These are phyloP conservation scores for Schoenoplectus tabernaemontani DNA, from an alignment of 202 grass and related monocot species.

Conservation along the genomic window DNA sequence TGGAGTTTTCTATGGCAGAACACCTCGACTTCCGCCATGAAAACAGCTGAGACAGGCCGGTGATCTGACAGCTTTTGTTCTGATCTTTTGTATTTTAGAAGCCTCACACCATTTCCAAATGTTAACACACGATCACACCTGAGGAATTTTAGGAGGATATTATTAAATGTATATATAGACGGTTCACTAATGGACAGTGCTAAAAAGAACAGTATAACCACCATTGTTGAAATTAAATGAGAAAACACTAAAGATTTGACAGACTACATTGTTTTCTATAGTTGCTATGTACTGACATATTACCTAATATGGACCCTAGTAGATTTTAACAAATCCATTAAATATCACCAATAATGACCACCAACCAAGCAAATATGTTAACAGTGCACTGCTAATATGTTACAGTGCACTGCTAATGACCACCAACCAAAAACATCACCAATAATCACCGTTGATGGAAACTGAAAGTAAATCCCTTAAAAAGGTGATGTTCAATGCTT, in stretches of 20 bases:
- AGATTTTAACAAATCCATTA: background rate
- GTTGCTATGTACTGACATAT: background rate
- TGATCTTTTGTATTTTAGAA: constrained; percentile 42
- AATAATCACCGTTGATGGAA: background rate
- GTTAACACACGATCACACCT: constrained; percentile 73
- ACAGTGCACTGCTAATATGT: background rate
- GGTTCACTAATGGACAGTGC: background rate
- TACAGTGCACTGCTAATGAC: background rate
- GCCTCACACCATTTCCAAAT: constrained; percentile 51
- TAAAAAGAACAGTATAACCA: background rate
- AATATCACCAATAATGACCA: background rate
- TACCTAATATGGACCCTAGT: background rate
- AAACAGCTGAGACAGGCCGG: constrained; percentile 60
- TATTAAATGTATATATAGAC: background rate
- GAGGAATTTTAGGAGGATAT: background rate
- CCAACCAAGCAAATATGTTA: background rate
- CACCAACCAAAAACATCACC: background rate
- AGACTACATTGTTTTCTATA: background rate
- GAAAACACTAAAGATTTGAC: background rate
- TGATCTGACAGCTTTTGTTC: constrained; percentile 77
- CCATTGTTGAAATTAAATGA: background rate
- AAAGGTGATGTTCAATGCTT: background rate
- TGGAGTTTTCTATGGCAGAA: constrained; percentile 75
- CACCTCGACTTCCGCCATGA: constrained; percentile 74
- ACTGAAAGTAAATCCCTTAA: background rate